Evolutionary conservation across 306 rosid species (phyloP).

Genomic region (Prunus campanulata): DNA sequence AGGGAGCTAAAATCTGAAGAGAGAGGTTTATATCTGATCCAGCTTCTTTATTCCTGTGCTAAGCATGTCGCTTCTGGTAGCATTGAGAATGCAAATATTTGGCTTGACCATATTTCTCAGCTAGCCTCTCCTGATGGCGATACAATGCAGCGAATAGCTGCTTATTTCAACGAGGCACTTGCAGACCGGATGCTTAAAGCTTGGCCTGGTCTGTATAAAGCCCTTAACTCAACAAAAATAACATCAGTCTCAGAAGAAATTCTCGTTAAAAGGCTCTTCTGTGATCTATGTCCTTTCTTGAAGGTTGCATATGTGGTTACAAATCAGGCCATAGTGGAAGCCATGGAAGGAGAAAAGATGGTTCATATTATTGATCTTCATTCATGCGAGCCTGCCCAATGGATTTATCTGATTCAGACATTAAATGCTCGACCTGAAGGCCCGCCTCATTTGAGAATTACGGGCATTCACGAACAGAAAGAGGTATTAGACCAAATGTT

Average conservation of each 20-base stretch:
- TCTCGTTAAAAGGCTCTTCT: conserved; percentile 58
- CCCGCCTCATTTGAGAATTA: conserved; percentile 76
- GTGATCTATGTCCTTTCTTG: conserved; percentile 67
- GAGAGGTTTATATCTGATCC: conserved; percentile 49
- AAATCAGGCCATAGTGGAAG: conserved; percentile 78
- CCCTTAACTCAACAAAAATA: conserved; percentile 59
- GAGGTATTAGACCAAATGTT: conserved; percentile 74
- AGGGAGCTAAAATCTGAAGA: conserved; percentile 53
- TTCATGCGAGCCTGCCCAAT: conserved; percentile 72
- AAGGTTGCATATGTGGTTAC: conserved; percentile 70
- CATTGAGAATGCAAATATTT: conserved; percentile 65
- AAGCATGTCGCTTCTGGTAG: conserved; percentile 66
- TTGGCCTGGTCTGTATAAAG: conserved; percentile 64
- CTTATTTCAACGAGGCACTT: conserved; percentile 77
- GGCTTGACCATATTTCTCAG: conserved; percentile 66
- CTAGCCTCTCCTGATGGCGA: conserved; percentile 69
- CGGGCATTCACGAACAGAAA: conserved; percentile 70
- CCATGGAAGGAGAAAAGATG: conserved; percentile 69
- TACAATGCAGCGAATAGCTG: conserved; percentile 65
- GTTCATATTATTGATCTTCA: conserved; percentile 84
- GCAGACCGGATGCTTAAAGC: conserved; percentile 59
- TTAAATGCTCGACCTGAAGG: conserved; percentile 60
- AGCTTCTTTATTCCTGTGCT: conserved; percentile 62
- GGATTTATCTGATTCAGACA: conserved; percentile 63
- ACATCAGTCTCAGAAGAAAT: conserved; percentile 49